These are phyloP conservation scores for Calonectria henricotiae DNA, from an alignment of 2,329 filamentous ascomycete species.

Conservation along the genomic window DNA sequence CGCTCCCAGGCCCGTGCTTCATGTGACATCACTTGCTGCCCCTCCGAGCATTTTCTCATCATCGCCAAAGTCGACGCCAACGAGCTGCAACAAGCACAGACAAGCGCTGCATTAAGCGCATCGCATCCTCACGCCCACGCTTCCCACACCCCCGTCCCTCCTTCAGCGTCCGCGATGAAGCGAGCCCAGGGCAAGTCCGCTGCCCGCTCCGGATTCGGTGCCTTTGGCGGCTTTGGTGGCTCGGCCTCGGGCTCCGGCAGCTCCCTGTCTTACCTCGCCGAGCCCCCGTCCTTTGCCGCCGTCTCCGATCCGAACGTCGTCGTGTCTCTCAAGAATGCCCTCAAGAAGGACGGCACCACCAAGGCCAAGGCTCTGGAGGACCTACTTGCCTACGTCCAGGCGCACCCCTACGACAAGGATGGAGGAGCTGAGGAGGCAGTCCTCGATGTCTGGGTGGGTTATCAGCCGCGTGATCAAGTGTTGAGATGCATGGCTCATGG, in stretches of 20 bases:
- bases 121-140: slow-evolving; percentile 31
- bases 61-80: slow-evolving; percentile 45
- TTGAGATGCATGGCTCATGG: slow-evolving; percentile 31
- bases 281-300: slow-evolving; percentile 84
- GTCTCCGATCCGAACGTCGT: slow-evolving; percentile 87
- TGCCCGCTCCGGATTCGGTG: slow-evolving; percentile 49
- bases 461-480: neutral
- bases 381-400: slow-evolving; percentile 76
- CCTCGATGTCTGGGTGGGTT: slow-evolving; percentile 86
- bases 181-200: slow-evolving; percentile 51
- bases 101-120: slow-evolving; percentile 34
- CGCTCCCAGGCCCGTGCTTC: slow-evolving; percentile 46
- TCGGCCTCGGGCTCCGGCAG: slow-evolving; percentile 64
- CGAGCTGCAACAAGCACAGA: slow-evolving; percentile 39
- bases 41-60: slow-evolving; percentile 46
- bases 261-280: slow-evolving; percentile 87
- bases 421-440: slow-evolving; percentile 84
- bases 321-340: slow-evolving; percentile 92
- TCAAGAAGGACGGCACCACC: slow-evolving; percentile 94
- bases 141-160: slow-evolving; percentile 30
- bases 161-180: slow-evolving; percentile 48
- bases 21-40: slow-evolving; percentile 52
- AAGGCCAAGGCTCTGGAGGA: slow-evolving; percentile 94
- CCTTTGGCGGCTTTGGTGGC: slow-evolving; percentile 53
- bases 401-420: slow-evolving; percentile 68